phyloP scores from a whole-genome alignment of 345 rosid species.

The Populus pruinosa region DNA sequence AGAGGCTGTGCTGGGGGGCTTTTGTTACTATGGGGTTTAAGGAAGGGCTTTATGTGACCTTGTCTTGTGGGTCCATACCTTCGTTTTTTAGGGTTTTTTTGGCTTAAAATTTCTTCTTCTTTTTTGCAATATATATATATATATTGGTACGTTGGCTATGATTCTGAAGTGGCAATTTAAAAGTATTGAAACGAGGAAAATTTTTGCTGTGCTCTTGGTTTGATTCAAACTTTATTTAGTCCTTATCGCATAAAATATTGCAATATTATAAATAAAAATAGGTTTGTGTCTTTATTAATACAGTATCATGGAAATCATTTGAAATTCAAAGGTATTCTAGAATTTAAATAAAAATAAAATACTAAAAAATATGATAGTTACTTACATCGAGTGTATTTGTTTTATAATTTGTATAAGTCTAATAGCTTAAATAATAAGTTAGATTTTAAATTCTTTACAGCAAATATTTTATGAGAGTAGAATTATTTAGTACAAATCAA shows the following conservation, averaged over 20 bases:
- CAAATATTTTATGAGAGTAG: not conserved
- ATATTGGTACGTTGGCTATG: too few relatives aligned
- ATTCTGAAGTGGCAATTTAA: too few relatives aligned
- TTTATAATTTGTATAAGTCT: not conserved
- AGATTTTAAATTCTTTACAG: not conserved
- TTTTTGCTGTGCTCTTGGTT: too few relatives aligned
- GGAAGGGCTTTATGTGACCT: constrained; percentile 3
- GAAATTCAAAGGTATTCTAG: not conserved
- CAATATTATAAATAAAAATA: too few relatives aligned
- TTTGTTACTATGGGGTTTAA: not conserved
- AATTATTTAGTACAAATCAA: not conserved
- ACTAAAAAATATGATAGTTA: too few relatives aligned
- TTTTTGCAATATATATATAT: not conserved
- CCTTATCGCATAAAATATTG: too few relatives aligned
- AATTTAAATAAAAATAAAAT: too few relatives aligned
- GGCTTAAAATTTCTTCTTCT: not conserved
- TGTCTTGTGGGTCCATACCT: not conserved
- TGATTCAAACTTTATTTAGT: too few relatives aligned
- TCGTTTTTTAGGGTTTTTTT: not conserved
- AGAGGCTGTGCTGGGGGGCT: not conserved
- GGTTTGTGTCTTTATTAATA: not conserved
- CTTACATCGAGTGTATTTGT: too few relatives aligned
- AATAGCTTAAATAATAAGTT: too few relatives aligned
- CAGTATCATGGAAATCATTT: not conserved
- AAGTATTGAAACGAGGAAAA: too few relatives aligned